Evolutionary conservation across 2,329 filamentous ascomycete genomes (phyloP), one percentile per base, ranked within the genome.

Genomic region (Monilinia fructigena): DNA sequence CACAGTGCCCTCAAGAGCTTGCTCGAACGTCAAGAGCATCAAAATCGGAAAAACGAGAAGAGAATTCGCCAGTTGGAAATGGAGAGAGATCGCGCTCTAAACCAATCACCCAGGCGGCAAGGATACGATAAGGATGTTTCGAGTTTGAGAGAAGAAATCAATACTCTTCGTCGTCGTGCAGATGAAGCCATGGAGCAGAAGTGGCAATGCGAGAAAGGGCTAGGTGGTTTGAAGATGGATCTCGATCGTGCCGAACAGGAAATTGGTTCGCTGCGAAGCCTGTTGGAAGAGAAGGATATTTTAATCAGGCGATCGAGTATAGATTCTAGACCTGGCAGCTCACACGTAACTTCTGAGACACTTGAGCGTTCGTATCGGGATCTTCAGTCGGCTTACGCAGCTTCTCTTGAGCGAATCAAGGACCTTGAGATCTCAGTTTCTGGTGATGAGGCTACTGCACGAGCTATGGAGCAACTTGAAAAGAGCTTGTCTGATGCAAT

Each of bases 101-200:
- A 85, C 18, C 82, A 83, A 48, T 89, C 89, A 1, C 90, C 91
- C 2, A 86, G 87, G 70, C 89, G 89, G 71, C 86, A 87, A 6
- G 91, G 91, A 12, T 98, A 96, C 76, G 89, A 96, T 76, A 87
- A 85, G 71, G 94, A 98, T 74, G 91, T 98, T 8, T 83, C 85
- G 2, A 88, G 85, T 69, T 82, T 98, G 54, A 89, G 93, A 68
- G 87, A 89, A 31, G 95, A 99, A 76, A 90, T 99, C 69, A 91
- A 90, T 62, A 85, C 89, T 20, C 83, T 99, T 66, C 88, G 95
- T 54, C 89, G 89, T 69, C 88, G 95, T 64, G 94, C 94, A 40
- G 94, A 99, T 73, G 94, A 98, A 70, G 94, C 94, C 20, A 84
- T 98, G 18, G 92, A 97, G 75, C 91, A 96, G 74, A 98, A 98